Conservation (phyloP, 768 basidiomycete species). For the Mycena rosella region DNA sequence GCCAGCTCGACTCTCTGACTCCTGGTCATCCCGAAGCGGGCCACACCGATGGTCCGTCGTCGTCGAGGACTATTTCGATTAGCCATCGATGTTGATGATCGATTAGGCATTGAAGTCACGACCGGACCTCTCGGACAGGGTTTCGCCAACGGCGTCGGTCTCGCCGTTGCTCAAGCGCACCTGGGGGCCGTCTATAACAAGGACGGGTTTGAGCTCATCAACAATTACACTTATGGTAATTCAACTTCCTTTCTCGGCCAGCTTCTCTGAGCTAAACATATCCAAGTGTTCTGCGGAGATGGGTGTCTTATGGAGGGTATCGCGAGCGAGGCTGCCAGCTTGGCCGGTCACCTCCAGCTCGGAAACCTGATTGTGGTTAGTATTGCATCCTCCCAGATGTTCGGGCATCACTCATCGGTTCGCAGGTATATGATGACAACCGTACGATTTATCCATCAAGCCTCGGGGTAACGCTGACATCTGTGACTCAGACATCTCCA, state of each 20-base stretch:
- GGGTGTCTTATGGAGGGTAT: conserved; percentile 99
- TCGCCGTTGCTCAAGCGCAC: conserved; percentile 95
- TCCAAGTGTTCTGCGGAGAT: conserved; percentile 88
- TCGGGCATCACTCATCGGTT: conserved; percentile 21
- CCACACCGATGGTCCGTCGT: conserved; percentile 60
- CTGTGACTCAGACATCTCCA: conserved; percentile 82
- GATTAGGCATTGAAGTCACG: conserved; percentile 82
- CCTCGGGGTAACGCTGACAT: conserved; percentile 24
- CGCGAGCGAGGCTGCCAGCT: conserved; percentile 90
- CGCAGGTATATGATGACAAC: conserved; percentile 94
- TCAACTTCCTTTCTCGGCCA: conserved; percentile 13
- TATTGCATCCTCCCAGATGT: conserved; percentile 35
- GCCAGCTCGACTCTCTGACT: conserved; percentile 60
- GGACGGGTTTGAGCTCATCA: conserved; percentile 82
- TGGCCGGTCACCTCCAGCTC: conserved; percentile 94
- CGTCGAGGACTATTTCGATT: background rate
- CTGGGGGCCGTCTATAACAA: conserved; percentile 92
- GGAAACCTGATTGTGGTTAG: conserved; percentile 92
- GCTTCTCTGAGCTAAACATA: conserved; percentile 17
- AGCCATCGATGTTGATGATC: conserved; percentile 10
- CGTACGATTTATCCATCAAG: conserved; percentile 62
- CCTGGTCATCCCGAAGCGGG: conserved; percentile 92
- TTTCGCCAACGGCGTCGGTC: conserved; percentile 92
- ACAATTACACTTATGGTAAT: conserved; percentile 91
- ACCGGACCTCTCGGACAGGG: conserved; percentile 97